These are phyloP conservation scores for bread wheat (Triticum aestivum) DNA, from an alignment of 176 grass and related monocot species.

Conservation along the genomic window DNA sequence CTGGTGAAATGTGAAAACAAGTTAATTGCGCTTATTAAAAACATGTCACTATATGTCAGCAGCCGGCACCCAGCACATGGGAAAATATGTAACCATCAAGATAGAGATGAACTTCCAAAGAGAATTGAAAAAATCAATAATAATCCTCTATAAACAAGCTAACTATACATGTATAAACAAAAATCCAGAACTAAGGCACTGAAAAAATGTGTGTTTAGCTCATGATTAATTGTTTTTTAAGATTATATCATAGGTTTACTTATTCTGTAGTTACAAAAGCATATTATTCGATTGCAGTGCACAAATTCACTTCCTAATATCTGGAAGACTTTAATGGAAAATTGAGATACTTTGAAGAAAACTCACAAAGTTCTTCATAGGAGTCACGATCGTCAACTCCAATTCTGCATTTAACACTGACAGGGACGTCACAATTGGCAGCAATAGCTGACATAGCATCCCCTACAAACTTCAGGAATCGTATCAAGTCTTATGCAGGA, in stretches of 20 bases:
- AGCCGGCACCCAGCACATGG: background rate
- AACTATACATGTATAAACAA: background rate
- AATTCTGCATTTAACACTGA: constrained; percentile 97
- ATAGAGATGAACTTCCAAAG: background rate
- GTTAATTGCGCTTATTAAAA: background rate
- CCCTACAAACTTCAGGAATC: constrained; percentile 75
- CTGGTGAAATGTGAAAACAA: constrained; percentile 42
- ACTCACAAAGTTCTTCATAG: constrained; percentile 87
- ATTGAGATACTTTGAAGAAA: constrained; percentile 25
- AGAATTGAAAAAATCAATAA: background rate
- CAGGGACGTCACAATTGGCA: constrained; percentile 72
- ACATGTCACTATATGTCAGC: constrained; percentile 3
- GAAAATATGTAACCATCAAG: constrained; percentile 9
- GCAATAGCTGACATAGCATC: constrained; percentile 94
- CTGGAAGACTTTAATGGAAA: background rate
- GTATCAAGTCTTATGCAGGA: constrained; percentile 35
- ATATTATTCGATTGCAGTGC: background rate
- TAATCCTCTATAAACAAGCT: background rate
- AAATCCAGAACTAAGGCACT: background rate
- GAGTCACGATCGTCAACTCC: constrained; percentile 91
- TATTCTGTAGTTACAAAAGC: background rate
- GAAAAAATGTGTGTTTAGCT: background rate
- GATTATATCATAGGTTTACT: background rate
- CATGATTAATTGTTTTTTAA: background rate
- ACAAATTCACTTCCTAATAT: background rate